These are phyloP conservation scores for Candida frijolesensis DNA, from an alignment of 1,139 yeast genomes.

Conservation along the genomic window DNA sequence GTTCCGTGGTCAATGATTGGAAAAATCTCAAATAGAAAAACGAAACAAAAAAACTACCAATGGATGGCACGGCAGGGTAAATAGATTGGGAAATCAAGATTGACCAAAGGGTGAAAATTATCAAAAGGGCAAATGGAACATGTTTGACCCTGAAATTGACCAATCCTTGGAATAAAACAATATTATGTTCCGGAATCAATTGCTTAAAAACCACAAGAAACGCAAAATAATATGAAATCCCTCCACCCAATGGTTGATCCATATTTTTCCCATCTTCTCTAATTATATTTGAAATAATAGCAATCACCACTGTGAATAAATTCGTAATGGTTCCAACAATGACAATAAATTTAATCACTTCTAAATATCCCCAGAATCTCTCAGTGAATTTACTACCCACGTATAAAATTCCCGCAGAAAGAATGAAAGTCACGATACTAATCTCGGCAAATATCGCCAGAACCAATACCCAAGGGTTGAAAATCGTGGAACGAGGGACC, in stretches of 20 bases:
- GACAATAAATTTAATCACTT: conserved; percentile 59
- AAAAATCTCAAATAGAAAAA: conserved; percentile 79
- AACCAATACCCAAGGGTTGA: conserved; percentile 76
- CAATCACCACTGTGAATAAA: conserved; percentile 44
- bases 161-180: conserved; percentile 63
- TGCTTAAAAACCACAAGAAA: conserved; percentile 87
- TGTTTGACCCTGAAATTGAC: conserved; percentile 73
- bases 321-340: conserved; percentile 65
- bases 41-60: conserved; percentile 67
- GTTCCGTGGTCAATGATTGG: conserved; percentile 50
- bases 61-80: conserved; percentile 65
- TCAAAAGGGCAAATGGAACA: conserved; percentile 63
- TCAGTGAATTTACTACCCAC: conserved; percentile 56
- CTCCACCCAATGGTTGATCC: conserved; percentile 66
- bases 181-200: conserved; percentile 83
- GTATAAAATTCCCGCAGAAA: conserved; percentile 52
- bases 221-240: conserved; percentile 70
- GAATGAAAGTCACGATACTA: conserved; percentile 49
- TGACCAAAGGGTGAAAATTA: conserved; percentile 50
- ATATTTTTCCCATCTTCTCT: conserved; percentile 41
- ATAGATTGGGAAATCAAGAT: conserved; percentile 34
- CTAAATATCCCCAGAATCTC: conserved; percentile 60
- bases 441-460: conserved; percentile 75
- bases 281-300: conserved; percentile 42
- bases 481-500: conserved; percentile 62